These are phyloP conservation scores for Trypanosoma cruzi DNA, from an alignment of 208 protist species.

Conservation along the genomic window DNA sequence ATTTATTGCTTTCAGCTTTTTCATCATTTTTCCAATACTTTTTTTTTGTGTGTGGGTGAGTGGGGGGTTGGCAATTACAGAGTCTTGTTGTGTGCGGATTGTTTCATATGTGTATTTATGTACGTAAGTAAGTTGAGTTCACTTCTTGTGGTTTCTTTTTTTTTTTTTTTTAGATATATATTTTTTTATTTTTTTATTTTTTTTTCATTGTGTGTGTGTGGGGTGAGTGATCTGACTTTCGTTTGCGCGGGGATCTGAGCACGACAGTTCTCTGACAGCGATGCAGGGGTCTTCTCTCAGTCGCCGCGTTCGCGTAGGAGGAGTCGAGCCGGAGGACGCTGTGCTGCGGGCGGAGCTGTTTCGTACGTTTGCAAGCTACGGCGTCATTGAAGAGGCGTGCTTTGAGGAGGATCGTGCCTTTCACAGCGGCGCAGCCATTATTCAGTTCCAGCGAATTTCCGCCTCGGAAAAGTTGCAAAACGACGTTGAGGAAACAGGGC, in stretches of 20 bases:
- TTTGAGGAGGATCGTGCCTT: constrained; percentile 58
- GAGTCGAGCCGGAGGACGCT: constrained; percentile 50
- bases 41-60: constrained; percentile 13
- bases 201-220: constrained; percentile 3
- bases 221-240: neutral
- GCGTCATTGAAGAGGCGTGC: constrained; percentile 53
- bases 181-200: too few species aligned
- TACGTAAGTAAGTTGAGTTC: too few species aligned
- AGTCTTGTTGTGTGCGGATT: too few species aligned
- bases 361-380: constrained; percentile 63
- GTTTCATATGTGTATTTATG: too few species aligned
- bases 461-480: constrained; percentile 52
- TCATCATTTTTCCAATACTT: neutral
- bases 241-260: neutral
- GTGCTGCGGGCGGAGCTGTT: constrained; percentile 54
- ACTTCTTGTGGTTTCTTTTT: too few species aligned
- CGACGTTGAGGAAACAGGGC: constrained; percentile 38
- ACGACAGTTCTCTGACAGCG: neutral
- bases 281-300: constrained; percentile 22
- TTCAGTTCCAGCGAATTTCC: constrained; percentile 82
- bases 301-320: constrained; percentile 54
- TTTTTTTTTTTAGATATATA: neutral
- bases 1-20: neutral
- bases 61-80: too few species aligned
- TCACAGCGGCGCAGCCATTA: constrained; percentile 43